These are phyloP conservation scores for Citrus cavaleriei DNA, from an alignment of 345 rosid species.

Conservation along the genomic window DNA sequence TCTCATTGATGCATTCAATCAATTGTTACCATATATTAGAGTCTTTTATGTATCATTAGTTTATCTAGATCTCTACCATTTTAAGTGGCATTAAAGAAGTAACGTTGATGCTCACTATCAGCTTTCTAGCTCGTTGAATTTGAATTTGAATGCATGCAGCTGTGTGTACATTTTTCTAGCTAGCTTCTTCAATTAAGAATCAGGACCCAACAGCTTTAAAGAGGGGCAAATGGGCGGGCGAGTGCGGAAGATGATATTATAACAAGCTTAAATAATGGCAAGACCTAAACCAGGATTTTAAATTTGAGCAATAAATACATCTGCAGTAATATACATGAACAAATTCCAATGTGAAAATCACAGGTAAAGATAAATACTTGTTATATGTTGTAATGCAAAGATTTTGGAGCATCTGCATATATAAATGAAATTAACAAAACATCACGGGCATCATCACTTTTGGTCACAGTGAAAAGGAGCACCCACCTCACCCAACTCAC, in stretches of 20 bases:
- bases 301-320: slow-evolving; percentile 2
- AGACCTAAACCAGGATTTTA: not conserved
- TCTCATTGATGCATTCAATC: not conserved
- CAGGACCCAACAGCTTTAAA: not conserved
- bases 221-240: not conserved
- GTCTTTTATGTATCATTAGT: not conserved
- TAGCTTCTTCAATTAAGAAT: not conserved
- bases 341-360: not conserved
- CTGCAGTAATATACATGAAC: not conserved
- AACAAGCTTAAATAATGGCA: not conserved
- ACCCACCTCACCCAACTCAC: slow-evolving; percentile 29
- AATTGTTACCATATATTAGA: not conserved
- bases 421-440: slow-evolving; percentile 27
- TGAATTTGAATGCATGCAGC: not conserved
- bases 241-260: not conserved
- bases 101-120: not conserved
- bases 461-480: slow-evolving; percentile 16
- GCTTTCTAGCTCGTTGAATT: not conserved
- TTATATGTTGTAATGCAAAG: not conserved
- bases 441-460: slow-evolving; percentile 58
- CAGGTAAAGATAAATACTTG: not conserved
- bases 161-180: not conserved
- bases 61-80: not conserved
- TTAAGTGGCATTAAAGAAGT: not conserved
- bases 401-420: not conserved